Conservation (phyloP, 2,329 filamentous ascomycete species). For the Diaporthe longicolla region DNA sequence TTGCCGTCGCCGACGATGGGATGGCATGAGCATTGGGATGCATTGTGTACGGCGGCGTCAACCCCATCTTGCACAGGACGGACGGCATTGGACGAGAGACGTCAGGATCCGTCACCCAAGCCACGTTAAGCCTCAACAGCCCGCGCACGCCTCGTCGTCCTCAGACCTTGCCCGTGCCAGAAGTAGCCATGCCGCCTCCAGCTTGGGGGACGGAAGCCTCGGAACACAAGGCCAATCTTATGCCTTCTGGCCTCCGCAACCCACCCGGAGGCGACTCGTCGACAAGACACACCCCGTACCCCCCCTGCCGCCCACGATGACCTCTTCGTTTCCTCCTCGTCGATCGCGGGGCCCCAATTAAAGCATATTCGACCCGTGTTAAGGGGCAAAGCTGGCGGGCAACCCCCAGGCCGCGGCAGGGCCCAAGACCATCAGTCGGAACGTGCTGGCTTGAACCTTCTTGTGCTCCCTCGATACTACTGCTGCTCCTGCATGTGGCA, state of each 20-base stretch:
- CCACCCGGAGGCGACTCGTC: conserved; percentile 32
- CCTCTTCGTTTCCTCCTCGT: conserved; percentile 47
- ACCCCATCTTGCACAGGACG: not conserved
- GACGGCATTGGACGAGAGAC: conserved; percentile 29
- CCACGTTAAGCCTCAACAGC: conserved; percentile 21
- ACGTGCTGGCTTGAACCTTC: conserved; percentile 52
- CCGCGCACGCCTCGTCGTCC: conserved; percentile 36
- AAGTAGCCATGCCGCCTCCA: conserved; percentile 23
- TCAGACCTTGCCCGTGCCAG: conserved; percentile 37
- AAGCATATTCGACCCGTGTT: conserved; percentile 32
- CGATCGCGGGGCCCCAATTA: conserved; percentile 47
- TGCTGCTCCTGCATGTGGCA: too few species aligned
- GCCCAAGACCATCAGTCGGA: conserved; percentile 41
- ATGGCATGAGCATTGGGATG: conserved; percentile 28
- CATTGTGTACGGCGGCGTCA: conserved; percentile 15
- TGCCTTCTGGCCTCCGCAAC: conserved; percentile 33
- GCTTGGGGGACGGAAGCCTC: conserved; percentile 32
- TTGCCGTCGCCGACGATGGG: conserved; percentile 10
- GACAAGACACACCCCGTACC: conserved; percentile 13
- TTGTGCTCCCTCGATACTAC: conserved; percentile 45
- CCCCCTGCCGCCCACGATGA: conserved; percentile 26
- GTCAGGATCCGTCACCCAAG: conserved; percentile 25
- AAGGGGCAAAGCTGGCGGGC: conserved; percentile 25
- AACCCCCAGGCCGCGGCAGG: conserved; percentile 29
- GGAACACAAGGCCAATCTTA: conserved; percentile 39